Percentiles rank a stretch among this genome's conserved stretches.
phyloP scores from a whole-genome alignment of 306 rosid species.

The Rosa chinensis region DNA sequence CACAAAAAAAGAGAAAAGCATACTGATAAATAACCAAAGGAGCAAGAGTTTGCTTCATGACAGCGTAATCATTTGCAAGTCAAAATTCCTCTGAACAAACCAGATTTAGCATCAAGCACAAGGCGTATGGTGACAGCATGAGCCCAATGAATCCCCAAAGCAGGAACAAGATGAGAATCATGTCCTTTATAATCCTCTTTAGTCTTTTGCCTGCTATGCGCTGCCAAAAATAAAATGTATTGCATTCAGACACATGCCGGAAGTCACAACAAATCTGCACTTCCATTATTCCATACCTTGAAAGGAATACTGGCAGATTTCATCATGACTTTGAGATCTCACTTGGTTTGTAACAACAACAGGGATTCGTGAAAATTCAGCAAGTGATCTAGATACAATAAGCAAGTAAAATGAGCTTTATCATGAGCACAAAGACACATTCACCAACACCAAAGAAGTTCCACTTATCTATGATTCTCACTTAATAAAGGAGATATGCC shows the following conservation, averaged over 20 bases:
- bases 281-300: constrained; percentile 58
- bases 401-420: constrained; percentile 17
- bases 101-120: constrained; percentile 84
- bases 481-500: constrained; percentile 92
- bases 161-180: constrained; percentile 92
- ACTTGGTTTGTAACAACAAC: constrained; percentile 94
- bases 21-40: neutral
- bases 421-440: constrained; percentile 18
- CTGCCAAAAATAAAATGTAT: constrained; percentile 38
- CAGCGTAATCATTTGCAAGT: neutral
- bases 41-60: neutral
- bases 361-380: constrained; percentile 91
- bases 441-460: constrained; percentile 25
- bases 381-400: constrained; percentile 63
- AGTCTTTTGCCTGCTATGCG: constrained; percentile 29
- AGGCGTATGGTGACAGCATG: constrained; percentile 94
- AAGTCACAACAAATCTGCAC: constrained; percentile 18
- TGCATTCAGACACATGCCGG: constrained; percentile 19
- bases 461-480: constrained; percentile 33
- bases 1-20: neutral
- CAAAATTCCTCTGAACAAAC: constrained; percentile 30
- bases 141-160: constrained; percentile 95
- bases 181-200: constrained; percentile 37
- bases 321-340: constrained; percentile 68
- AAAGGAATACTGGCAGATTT: constrained; percentile 62